Evolutionary conservation across 2,329 filamentous ascomycete genomes (phyloP).

Genomic region (Apiospora arundinis): DNA sequence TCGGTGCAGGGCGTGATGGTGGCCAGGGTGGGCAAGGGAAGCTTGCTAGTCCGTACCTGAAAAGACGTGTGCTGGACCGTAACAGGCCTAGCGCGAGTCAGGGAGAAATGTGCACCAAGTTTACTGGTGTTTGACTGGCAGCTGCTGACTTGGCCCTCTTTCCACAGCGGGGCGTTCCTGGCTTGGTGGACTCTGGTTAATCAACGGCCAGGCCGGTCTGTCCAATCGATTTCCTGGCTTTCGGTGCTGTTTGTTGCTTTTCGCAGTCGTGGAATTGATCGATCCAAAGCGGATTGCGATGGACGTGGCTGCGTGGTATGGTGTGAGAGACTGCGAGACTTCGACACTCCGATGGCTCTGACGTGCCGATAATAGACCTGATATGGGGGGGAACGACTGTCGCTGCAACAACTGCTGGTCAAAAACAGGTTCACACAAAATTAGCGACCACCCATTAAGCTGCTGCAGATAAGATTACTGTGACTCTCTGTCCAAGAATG

Average conservation of each 20-base stretch:
- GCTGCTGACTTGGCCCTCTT: constrained; percentile 8
- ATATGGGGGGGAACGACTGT: neutral
- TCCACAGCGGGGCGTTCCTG: constrained; percentile 13
- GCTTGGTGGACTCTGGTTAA: constrained; percentile 4
- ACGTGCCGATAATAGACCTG: constrained; percentile 12
- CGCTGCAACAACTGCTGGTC: neutral
- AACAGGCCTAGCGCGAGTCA: constrained; percentile 2
- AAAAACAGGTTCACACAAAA: constrained; percentile 14
- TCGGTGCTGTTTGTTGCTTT: neutral
- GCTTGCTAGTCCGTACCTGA: constrained; percentile 14
- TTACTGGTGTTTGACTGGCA: constrained; percentile 16
- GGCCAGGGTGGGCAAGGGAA: constrained; percentile 14
- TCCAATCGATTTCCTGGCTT: neutral
- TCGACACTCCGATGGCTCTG: neutral
- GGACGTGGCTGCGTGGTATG: neutral
- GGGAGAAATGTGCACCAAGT: constrained; percentile 7
- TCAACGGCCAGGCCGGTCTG: neutral
- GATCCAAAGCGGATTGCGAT: constrained; percentile 4
- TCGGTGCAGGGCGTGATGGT: neutral
- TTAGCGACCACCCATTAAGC: constrained; percentile 13
- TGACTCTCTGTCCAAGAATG: constrained; percentile 2
- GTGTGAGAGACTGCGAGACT: neutral
- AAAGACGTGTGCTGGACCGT: constrained; percentile 7
- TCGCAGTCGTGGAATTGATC: neutral
- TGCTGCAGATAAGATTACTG: constrained; percentile 11